Evolutionary conservation across 805 yeast genomes (phyloP), one percentile per base, ranked within the genome.

Genomic region (Candida fluviatilis): DNA sequence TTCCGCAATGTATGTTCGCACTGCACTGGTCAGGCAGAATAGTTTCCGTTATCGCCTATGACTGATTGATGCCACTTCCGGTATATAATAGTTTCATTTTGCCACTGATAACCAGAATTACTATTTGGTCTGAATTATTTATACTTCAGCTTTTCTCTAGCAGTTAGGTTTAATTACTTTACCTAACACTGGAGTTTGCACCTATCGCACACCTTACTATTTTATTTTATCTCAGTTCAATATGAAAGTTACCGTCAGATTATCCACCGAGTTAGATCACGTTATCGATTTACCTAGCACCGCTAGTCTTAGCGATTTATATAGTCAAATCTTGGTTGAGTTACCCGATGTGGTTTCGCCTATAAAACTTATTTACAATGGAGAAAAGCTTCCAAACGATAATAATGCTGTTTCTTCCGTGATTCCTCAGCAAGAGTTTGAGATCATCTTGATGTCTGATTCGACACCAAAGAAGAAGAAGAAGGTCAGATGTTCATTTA

Each of bases 161-260:
- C 12, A 32, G 13, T 26, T 23, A 23, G n/a, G n/a, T n/a, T n/a
- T n/a, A n/a, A n/a, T n/a, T n/a, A n/a, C n/a, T n/a, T n/a, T n/a
- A n/a, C n/a, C n/a, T n/a, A n/a, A n/a, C n/a, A n/a, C n/a, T n/a
- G n/a, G n/a, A n/a, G n/a, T n/a, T n/a, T n/a, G n/a, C n/a, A n/a
- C n/a, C n/a, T n/a, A n/a, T n/a, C n/a, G n/a, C n/a, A n/a, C n/a
- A 21, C 10, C 10, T 21, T 21, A 21, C 6, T 21, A 8, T 26
- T 8, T 26, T 5, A 26, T 5, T 26, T 5, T 26, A 8, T 26
- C 14, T 30, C 6, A 30, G 12, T 7, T 7, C 32, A 49, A 30
- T 27, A 75, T 75, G 81, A 75, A 71, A 52, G 68, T 75, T 32
- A 65, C 70, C 18, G 64, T 75, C 52, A 69, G 75, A 57, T 57